Conservation (phyloP, 345 rosid genomes). For the Raphanus raphanistrum region DNA sequence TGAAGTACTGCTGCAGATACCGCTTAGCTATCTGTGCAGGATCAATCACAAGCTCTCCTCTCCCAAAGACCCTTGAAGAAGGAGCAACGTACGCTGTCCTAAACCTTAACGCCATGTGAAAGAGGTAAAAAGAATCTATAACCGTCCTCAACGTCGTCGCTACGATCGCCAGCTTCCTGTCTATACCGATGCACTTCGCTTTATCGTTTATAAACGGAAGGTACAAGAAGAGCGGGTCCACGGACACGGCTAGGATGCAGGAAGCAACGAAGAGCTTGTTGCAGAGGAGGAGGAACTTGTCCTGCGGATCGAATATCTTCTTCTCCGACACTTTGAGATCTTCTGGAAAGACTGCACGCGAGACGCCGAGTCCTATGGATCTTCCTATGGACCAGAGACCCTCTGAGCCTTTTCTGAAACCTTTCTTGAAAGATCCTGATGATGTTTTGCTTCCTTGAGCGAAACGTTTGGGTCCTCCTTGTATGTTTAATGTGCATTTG, state of each 20-base stretch:
- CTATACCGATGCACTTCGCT: constrained; percentile 66
- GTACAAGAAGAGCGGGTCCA: constrained; percentile 88
- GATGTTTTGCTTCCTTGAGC: constrained; percentile 55
- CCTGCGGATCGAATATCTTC: constrained; percentile 95
- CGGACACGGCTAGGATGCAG: constrained; percentile 81
- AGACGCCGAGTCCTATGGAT: constrained; percentile 85
- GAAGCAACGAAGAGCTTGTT: constrained; percentile 73
- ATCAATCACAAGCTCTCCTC: constrained; percentile 95
- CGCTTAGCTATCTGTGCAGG: constrained; percentile 86
- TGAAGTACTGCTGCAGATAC: constrained; percentile 69
- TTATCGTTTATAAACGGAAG: constrained; percentile 71
- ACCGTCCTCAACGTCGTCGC: constrained; percentile 74
- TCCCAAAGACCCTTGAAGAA: constrained; percentile 92
- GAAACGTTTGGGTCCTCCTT: constrained; percentile 53
- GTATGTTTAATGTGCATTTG: constrained; percentile 70
- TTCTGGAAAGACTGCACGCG: constrained; percentile 93
- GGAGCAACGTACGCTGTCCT: constrained; percentile 98
- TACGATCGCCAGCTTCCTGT: constrained; percentile 65
- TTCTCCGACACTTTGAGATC: constrained; percentile 88
- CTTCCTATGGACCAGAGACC: constrained; percentile 97
- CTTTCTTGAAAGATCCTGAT: constrained; percentile 78
- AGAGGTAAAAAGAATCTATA: constrained; percentile 81
- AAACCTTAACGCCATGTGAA: constrained; percentile 87
- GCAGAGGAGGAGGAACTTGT: constrained; percentile 80
- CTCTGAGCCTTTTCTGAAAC: constrained; percentile 84